These are phyloP conservation scores for Bipolaris gigantea DNA, from an alignment of 2,329 filamentous ascomycete genomes.

Conservation along the genomic window DNA sequence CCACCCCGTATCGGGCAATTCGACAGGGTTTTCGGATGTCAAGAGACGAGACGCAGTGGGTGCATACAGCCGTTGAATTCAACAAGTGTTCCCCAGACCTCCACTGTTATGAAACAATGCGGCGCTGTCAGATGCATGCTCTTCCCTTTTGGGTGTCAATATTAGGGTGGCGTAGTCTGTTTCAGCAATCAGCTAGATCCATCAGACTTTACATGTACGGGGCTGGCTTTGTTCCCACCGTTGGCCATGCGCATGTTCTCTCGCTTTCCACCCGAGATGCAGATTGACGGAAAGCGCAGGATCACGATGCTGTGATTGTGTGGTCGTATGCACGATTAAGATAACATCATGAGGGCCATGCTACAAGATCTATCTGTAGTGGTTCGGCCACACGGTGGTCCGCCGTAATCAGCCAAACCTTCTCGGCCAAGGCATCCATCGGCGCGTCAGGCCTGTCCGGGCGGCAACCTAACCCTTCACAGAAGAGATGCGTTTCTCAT, in stretches of 20 bases:
- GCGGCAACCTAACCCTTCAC: not conserved
- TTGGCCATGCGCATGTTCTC: not conserved
- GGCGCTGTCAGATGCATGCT: not conserved
- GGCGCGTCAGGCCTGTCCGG: not conserved
- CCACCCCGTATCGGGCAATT: too few relatives aligned
- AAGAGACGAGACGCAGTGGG: not conserved
- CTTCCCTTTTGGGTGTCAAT: not conserved
- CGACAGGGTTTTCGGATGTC: too few relatives aligned
- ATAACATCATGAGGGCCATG: not conserved
- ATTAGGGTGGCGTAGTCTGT: not conserved
- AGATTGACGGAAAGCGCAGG: not conserved
- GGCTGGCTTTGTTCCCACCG: not conserved
- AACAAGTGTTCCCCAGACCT: not conserved
- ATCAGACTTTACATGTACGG: not conserved
- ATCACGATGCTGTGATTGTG: not conserved
- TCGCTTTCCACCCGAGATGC: not conserved
- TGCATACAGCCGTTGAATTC: not conserved
- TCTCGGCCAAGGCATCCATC: not conserved
- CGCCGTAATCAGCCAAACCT: too few relatives aligned
- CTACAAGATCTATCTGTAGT: not conserved
- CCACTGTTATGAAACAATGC: not conserved
- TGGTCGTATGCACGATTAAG: not conserved
- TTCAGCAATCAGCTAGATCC: not conserved
- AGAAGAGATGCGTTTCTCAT: not conserved
- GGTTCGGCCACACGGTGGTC: not conserved